phyloP scores from a whole-genome alignment of 441 rosid genomes.

The Geranium incanum region DNA sequence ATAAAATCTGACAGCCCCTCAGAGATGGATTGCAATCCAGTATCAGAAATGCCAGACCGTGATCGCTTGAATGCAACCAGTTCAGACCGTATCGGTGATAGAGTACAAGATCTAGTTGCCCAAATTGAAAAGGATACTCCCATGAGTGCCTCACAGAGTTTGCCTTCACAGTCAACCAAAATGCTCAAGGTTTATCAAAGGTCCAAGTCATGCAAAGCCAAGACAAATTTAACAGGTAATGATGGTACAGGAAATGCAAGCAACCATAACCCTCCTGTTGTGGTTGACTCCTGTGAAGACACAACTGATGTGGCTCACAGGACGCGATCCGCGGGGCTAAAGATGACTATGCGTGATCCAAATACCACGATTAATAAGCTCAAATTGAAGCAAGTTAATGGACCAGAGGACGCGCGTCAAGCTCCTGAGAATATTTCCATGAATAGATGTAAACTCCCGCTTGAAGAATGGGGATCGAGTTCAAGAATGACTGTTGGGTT shows the following conservation, averaged over 20 bases:
- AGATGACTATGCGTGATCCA: constrained; percentile 29
- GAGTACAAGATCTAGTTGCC: constrained; percentile 31
- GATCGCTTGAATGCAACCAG: constrained; percentile 17
- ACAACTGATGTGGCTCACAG: constrained; percentile 32
- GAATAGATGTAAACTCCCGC: constrained; percentile 39
- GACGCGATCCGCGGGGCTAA: constrained; percentile 32
- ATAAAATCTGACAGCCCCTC: constrained; percentile 24
- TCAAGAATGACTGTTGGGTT: constrained; percentile 58
- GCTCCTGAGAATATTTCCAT: constrained; percentile 23
- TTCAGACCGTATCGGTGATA: constrained; percentile 25
- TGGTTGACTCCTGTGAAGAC: constrained; percentile 34
- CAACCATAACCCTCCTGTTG: constrained; percentile 31
- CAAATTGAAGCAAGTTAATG: constrained; percentile 28
- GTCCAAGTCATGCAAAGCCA: constrained; percentile 49
- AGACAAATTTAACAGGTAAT: constrained; percentile 32
- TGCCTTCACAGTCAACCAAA: constrained; percentile 42
- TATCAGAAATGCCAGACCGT: constrained; percentile 22
- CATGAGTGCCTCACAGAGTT: constrained; percentile 28
- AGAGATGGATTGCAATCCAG: constrained; percentile 26
- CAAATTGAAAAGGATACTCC: constrained; percentile 30
- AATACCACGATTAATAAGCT: constrained; percentile 16
- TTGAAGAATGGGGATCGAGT: constrained; percentile 60
- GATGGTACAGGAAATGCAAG: constrained; percentile 31
- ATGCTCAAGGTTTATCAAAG: constrained; percentile 77
- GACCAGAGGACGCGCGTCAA: constrained; percentile 31